phyloP scores from a whole-genome alignment of 306 rosid genomes.

The Quercus alba region DNA sequence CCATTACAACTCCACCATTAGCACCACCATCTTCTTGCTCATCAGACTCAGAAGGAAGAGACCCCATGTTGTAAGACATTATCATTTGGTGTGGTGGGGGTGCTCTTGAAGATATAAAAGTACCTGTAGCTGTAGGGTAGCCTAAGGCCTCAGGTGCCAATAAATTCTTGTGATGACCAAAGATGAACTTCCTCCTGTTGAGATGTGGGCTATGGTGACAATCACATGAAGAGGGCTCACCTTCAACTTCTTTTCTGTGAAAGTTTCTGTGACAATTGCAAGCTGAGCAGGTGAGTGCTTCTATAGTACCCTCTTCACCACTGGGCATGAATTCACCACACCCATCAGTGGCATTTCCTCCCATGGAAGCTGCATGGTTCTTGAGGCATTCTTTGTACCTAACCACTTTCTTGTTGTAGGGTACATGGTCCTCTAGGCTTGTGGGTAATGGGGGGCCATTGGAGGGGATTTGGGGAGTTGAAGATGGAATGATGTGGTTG shows the following conservation, averaged over 20 bases:
- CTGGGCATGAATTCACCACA: conserved; percentile 96
- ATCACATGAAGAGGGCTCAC: conserved; percentile 24
- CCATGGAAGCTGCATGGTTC: conserved; percentile 93
- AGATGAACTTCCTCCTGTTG: conserved; percentile 37
- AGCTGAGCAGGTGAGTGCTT: conserved; percentile 81
- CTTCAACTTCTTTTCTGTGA: conserved; percentile 74
- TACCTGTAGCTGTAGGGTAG: conserved; percentile 42
- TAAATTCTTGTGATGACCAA: conserved; percentile 38
- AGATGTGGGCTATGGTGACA: conserved; percentile 17
- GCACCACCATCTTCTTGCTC: conserved; percentile 49
- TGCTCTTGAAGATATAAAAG: conserved; percentile 50
- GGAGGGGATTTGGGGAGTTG: conserved; percentile 31
- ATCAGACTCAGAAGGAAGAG: conserved; percentile 61
- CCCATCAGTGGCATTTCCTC: conserved; percentile 85
- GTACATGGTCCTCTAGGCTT: conserved; percentile 17
- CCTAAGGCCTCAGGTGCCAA: conserved; percentile 38
- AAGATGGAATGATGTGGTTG: conserved; percentile 32
- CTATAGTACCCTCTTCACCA: conserved; percentile 76
- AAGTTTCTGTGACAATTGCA: conserved; percentile 91
- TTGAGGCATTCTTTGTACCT: conserved; percentile 79
- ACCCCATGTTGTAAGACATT: conserved; percentile 65
- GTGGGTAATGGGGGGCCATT: conserved; percentile 36
- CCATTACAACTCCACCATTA: conserved; percentile 8
- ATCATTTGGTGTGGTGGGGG: conserved; percentile 56
- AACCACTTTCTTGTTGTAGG: conserved; percentile 34